Evolutionary conservation across 768 basidiomycete species (phyloP).

Genomic region (Podaxis pistillaris): DNA sequence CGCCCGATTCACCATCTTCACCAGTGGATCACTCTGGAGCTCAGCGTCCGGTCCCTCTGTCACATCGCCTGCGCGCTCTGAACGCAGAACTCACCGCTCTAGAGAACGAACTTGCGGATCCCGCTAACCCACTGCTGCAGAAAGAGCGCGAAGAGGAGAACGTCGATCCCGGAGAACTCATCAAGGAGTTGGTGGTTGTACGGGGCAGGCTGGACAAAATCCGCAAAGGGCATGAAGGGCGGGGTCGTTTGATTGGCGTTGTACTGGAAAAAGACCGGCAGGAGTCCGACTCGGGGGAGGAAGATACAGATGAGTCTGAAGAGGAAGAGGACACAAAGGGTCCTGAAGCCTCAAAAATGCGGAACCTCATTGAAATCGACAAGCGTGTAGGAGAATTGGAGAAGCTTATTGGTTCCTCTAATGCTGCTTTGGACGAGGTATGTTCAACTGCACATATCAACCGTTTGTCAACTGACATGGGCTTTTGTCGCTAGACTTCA

Average conservation of each 20-base stretch:
- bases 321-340: slow-evolving; percentile 12
- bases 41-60: slow-evolving; percentile 44
- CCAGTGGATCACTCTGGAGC: slow-evolving; percentile 30
- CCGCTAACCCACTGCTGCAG: slow-evolving; percentile 65
- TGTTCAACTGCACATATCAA: slow-evolving; percentile 18
- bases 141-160: slow-evolving; percentile 59
- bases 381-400: slow-evolving; percentile 83
- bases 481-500: slow-evolving; percentile 45
- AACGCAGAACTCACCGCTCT: slow-evolving; percentile 79
- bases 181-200: slow-evolving; percentile 76
- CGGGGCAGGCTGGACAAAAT: slow-evolving; percentile 68
- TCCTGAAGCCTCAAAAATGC: slow-evolving; percentile 37
- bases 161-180: slow-evolving; percentile 72
- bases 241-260: slow-evolving; percentile 60
- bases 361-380: slow-evolving; percentile 73
- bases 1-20: slow-evolving; percentile 50
- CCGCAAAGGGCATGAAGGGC: slow-evolving; percentile 60
- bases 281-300: slow-evolving; percentile 18
- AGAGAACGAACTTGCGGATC: slow-evolving; percentile 81
- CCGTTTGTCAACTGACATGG: neutral
- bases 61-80: slow-evolving; percentile 60
- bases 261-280: slow-evolving; percentile 40
- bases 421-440: slow-evolving; percentile 80
- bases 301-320: neutral
- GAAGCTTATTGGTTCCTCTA: slow-evolving; percentile 78